A percentile compares a stretch with the other conserved stretches of the same genome.
Conservation (phyloP, 305 asterid species). For the Rubia occidens region DNA sequence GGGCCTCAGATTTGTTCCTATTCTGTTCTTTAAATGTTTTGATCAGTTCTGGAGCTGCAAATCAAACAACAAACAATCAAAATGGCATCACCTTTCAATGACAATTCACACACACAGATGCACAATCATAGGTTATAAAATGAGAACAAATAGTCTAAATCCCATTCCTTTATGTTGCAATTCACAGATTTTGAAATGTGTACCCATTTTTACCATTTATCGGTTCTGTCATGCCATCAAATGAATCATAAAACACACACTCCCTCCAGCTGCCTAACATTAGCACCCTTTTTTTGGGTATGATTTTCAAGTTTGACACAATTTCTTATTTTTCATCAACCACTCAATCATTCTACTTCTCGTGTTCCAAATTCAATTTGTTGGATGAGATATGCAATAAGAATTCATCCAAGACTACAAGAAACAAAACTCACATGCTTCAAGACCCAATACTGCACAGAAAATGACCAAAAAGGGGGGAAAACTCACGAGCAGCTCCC, state of each 20-base stretch:
- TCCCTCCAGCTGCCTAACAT: not conserved
- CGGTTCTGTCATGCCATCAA: not conserved
- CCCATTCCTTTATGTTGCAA: not conserved
- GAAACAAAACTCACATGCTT: not conserved
- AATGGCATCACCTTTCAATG: not conserved
- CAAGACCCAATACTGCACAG: too few species aligned
- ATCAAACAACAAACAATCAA: not conserved
- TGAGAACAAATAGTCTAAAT: not conserved
- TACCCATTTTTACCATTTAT: not conserved
- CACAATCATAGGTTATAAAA: not conserved
- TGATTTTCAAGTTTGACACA: too few species aligned
- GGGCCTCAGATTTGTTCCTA: conserved; percentile 26
- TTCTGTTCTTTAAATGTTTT: conserved; percentile 32
- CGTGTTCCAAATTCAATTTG: not conserved
- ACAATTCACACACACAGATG: not conserved
- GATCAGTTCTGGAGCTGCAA: conserved; percentile 43
- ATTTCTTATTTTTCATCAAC: too few species aligned
- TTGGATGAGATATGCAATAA: not conserved
- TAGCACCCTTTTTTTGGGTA: too few species aligned
- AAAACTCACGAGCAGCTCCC: conserved; percentile 42
- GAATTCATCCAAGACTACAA: not conserved
- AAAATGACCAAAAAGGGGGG: not conserved
- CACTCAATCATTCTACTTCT: too few species aligned
- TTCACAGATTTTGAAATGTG: not conserved
- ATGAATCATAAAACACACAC: not conserved